These are phyloP conservation scores for Zygosaccharomyces sapae DNA, from an alignment of 1,139 yeast species.

Conservation along the genomic window DNA sequence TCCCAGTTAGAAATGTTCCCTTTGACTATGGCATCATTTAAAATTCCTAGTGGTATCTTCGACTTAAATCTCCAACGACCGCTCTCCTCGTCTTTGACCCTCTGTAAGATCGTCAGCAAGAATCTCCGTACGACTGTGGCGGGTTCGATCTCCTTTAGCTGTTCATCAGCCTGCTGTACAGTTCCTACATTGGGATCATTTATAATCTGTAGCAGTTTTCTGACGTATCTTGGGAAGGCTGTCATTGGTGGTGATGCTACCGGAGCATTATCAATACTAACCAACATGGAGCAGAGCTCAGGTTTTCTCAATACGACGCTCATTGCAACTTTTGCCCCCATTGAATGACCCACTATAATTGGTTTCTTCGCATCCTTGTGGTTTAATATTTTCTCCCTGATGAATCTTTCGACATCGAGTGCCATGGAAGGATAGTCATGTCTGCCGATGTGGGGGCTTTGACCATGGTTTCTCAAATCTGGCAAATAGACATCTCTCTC, in stretches of 20 bases:
- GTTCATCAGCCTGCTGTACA: constrained; percentile 64
- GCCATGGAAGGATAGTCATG: constrained; percentile 82
- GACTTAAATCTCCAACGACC: constrained; percentile 39
- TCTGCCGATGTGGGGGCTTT: constrained; percentile 66
- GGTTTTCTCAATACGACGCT: constrained; percentile 72
- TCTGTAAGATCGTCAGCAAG: constrained; percentile 49
- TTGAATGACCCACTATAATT: constrained; percentile 83
- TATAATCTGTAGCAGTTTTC: constrained; percentile 53
- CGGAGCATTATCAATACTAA: constrained; percentile 91
- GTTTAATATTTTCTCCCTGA: constrained; percentile 44
- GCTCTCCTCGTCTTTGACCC: constrained; percentile 41
- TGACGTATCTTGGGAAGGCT: constrained; percentile 63
- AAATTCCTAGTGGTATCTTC: constrained; percentile 65
- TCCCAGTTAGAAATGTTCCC: constrained; percentile 79
- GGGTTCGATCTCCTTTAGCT: constrained; percentile 59
- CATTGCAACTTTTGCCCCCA: constrained; percentile 97
- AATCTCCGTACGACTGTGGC: constrained; percentile 65
- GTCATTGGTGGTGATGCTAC: constrained; percentile 56
- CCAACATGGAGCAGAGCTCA: constrained; percentile 54
- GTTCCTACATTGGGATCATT: constrained; percentile 44
- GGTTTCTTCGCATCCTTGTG: constrained; percentile 40
- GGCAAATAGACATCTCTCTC: constrained; percentile 58
- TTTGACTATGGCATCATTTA: constrained; percentile 59
- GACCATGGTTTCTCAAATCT: constrained; percentile 88
- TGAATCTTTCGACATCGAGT: constrained; percentile 75